Evolutionary conservation across 1,284 basidiomycete species (phyloP), one percentile per base, ranked within the genome.

Genomic region (Trametes hirsuta): DNA sequence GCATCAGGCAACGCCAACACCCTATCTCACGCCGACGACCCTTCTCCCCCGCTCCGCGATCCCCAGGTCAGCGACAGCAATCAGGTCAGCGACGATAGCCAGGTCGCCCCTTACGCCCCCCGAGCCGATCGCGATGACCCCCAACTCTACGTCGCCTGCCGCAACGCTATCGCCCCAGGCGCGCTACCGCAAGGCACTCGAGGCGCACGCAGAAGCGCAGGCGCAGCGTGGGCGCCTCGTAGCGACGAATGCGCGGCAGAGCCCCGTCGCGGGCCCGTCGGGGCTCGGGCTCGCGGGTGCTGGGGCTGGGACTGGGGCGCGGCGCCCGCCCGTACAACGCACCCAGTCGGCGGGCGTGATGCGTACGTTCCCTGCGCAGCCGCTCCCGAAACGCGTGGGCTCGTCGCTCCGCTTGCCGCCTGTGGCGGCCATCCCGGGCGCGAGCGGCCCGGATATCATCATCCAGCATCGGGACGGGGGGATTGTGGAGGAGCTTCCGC

Each of bases 381-480:
- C 55, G 55, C 25, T 54, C n/a, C 61, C 55, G 54, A 54, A 61
- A 53, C 61, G 61, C 24, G 59, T 45, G 37, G 57, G 59, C 37
- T 53, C 64, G 54, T 63, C 64, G 6, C 47, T 63, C 37, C 64
- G 64, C n/a, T 6, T 63, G 54, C 59, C 64, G 54, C 52, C 59
- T 30, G 58, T 63, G 47, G 56, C 47, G 44, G 47, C 57, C 40
- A 59, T 70, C 58, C 59, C 61, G 3, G 67, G 24, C 21, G 39
- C 25, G 37, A 39, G 25, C 11, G 61, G 67, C 39, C 69, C 71
- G n/a, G 71, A 73, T 51, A 69, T 73, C 58, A 72, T 74, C 62
- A 70, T 74, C 35, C 73, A 75, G 49, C 72, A 74, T 51, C 67
- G 68, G 6, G 73, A 73, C 42, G 73, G 70, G 34, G 72, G 71